These are phyloP conservation scores for Dianthus caryophyllus DNA, from an alignment of 148 eudicot genomes.

Conservation along the genomic window DNA sequence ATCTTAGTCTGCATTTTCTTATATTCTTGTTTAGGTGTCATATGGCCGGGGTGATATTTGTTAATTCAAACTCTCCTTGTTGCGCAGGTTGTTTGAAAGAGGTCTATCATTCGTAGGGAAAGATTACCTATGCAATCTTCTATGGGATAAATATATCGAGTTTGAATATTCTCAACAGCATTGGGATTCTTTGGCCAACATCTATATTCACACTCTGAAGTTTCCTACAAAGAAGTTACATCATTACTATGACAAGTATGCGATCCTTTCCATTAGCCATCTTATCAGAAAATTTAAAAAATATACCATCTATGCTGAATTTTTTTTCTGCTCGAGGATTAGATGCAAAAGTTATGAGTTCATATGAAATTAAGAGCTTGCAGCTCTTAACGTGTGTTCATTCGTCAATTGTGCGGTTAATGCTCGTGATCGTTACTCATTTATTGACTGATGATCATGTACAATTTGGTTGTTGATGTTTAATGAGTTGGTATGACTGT, in stretches of 20 bases:
- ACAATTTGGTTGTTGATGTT: not conserved
- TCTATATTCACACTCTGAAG: constrained; percentile 55
- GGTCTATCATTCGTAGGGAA: constrained; percentile 72
- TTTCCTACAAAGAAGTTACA: constrained; percentile 78
- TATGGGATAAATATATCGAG: constrained; percentile 81
- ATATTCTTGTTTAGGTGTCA: not conserved
- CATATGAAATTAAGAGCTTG: not conserved
- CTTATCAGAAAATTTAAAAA: not conserved
- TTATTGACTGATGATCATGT: not conserved
- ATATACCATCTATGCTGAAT: not conserved
- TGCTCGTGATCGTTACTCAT: not conserved
- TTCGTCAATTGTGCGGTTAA: not conserved
- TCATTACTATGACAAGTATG: constrained; percentile 73
- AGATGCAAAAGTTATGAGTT: not conserved
- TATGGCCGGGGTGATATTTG: not conserved
- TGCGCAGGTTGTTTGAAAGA: constrained; percentile 65
- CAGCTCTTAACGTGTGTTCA: not conserved
- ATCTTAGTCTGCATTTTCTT: not conserved
- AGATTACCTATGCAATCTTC: constrained; percentile 65
- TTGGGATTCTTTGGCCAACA: constrained; percentile 68
- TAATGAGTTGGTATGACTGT: not conserved
- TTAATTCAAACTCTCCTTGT: not conserved
- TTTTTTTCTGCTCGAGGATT: not conserved
- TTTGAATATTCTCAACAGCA: constrained; percentile 77
- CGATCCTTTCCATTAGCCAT: constrained; percentile 1